Evolutionary conservation across 345 rosid genomes (phyloP).

Genomic region (Pistacia integerrima): DNA sequence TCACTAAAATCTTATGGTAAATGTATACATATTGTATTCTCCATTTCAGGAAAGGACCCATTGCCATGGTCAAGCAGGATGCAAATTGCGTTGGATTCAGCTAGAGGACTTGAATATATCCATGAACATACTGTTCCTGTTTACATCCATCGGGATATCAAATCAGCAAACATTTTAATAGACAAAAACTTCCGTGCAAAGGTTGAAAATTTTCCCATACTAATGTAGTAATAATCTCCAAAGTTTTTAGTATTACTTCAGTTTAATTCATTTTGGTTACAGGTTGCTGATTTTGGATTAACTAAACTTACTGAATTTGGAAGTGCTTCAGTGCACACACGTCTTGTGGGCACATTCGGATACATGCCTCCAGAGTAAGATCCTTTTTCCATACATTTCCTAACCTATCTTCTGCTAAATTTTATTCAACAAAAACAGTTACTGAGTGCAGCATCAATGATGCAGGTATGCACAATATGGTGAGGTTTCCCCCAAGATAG

Average conservation of each 20-base stretch:
- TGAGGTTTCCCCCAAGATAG: slow-evolving; percentile 90
- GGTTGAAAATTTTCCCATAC: slow-evolving; percentile 36
- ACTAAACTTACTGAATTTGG: slow-evolving; percentile 85
- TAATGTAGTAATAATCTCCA: background rate
- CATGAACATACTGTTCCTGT: slow-evolving; percentile 97
- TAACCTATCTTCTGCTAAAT: background rate
- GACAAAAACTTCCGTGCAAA: slow-evolving; percentile 81
- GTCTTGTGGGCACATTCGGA: slow-evolving; percentile 95
- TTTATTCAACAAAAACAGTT: background rate
- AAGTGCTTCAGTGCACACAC: slow-evolving; percentile 58
- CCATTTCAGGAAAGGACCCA: slow-evolving; percentile 62
- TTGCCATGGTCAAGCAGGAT: slow-evolving; percentile 81
- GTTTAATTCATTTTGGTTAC: slow-evolving; percentile 6
- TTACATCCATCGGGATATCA: slow-evolving; percentile 92
- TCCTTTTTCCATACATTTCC: background rate
- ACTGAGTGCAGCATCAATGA: background rate
- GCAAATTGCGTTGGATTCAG: slow-evolving; percentile 93
- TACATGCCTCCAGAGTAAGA: slow-evolving; percentile 99
- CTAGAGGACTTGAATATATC: slow-evolving; percentile 96
- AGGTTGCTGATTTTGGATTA: slow-evolving; percentile 99
- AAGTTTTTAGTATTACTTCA: background rate
- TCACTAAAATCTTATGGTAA: background rate
- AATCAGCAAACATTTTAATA: slow-evolving; percentile 90
- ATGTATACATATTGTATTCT: slow-evolving; percentile 8
- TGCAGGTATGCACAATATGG: slow-evolving; percentile 84